phyloP scores from a whole-genome alignment of 805 yeast species.

The Wickerhamiella alocasiicola region DNA sequence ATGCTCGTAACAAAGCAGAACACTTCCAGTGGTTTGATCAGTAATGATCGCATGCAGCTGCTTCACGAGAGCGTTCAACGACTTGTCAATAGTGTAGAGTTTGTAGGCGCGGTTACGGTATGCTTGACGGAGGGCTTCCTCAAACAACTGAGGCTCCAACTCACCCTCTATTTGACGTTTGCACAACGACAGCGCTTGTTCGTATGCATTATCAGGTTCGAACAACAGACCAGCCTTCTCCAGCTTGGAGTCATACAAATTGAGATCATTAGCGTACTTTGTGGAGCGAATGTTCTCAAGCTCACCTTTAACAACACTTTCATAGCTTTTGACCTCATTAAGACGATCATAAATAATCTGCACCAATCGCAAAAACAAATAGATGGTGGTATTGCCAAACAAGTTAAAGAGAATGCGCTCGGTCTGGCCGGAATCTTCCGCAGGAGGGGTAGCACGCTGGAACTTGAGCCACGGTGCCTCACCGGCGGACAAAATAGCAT shows the following conservation, averaged over 20 bases:
- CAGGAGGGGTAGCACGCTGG: conserved; percentile 19
- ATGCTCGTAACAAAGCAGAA: conserved; percentile 65
- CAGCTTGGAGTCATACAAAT: conserved; percentile 65
- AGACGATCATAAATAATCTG: conserved; percentile 72
- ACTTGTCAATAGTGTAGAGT: conserved; percentile 85
- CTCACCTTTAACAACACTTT: conserved; percentile 60
- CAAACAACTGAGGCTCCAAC: conserved; percentile 87
- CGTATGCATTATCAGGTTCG: conserved; percentile 35
- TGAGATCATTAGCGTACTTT: conserved; percentile 75
- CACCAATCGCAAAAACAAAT: conserved; percentile 78
- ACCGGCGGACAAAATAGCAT: conserved; percentile 11
- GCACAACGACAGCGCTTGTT: conserved; percentile 63
- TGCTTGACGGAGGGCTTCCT: conserved; percentile 89
- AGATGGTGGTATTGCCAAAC: conserved; percentile 79
- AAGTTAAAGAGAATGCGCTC: conserved; percentile 47
- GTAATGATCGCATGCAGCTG: conserved; percentile 76
- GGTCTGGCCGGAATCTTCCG: conserved; percentile 19
- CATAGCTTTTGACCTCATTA: conserved; percentile 59
- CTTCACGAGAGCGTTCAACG: conserved; percentile 67
- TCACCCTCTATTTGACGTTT: conserved; percentile 76
- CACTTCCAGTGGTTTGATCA: conserved; percentile 69
- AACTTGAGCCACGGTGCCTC: conserved; percentile 20
- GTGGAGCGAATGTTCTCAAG: conserved; percentile 35
- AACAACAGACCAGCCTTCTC: conserved; percentile 71
- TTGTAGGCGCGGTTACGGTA: conserved; percentile 88